phyloP scores from a whole-genome alignment of 2,329 filamentous ascomycete species.

The Lasiodiplodia sp. region DNA sequence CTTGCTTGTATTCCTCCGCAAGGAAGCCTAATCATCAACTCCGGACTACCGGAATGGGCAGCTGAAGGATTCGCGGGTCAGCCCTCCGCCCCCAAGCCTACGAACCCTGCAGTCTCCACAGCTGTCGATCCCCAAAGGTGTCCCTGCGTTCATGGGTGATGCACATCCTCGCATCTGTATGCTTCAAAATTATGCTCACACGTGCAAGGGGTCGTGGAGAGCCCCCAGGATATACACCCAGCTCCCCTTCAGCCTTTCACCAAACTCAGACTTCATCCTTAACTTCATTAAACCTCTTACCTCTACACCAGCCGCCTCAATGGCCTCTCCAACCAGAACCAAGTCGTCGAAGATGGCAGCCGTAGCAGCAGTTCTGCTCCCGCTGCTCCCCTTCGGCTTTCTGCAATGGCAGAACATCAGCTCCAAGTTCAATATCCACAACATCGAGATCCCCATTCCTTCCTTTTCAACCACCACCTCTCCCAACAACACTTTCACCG shows the following conservation, averaged over 20 bases:
- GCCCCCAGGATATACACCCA: neutral
- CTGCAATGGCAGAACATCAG: conserved; percentile 10
- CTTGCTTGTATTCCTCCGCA: neutral
- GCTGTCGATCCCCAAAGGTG: neutral
- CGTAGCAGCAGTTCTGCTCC: neutral
- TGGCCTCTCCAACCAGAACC: neutral
- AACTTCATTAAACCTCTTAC: neutral
- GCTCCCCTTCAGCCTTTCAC: neutral
- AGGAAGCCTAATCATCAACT: neutral
- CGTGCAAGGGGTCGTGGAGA: neutral
- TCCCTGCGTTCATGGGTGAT: neutral
- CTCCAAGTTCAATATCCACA: neutral
- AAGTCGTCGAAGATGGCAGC: neutral
- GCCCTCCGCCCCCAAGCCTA: neutral
- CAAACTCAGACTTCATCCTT: neutral
- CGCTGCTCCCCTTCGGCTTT: neutral
- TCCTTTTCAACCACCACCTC: neutral
- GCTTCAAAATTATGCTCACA: neutral
- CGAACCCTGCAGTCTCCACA: neutral
- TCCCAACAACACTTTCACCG: neutral
- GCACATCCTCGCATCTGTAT: neutral
- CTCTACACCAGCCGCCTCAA: neutral
- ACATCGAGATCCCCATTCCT: neutral
- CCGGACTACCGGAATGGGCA: neutral
- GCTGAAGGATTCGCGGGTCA: neutral